Percentiles rank a stretch among this genome's conserved stretches.
phyloP scores from a whole-genome alignment of 306 rosid genomes.

The Prunus kanzakura region DNA sequence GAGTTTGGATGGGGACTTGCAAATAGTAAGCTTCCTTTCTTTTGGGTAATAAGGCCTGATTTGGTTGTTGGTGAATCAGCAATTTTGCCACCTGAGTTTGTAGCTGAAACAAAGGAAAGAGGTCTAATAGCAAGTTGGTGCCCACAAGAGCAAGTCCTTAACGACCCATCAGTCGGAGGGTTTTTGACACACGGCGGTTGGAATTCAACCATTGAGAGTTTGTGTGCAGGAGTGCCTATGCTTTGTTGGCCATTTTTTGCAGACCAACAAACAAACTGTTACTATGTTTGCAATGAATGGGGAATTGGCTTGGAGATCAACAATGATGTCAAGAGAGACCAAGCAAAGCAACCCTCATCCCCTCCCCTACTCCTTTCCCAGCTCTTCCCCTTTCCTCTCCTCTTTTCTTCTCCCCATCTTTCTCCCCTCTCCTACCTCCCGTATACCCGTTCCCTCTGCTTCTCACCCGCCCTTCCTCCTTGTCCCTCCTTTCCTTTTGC shows the following conservation, averaged over 20 bases:
- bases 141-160: constrained; percentile 21
- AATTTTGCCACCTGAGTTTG: constrained; percentile 5
- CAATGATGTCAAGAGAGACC: constrained; percentile 20
- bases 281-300: constrained; percentile 13
- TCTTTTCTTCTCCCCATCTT: no score
- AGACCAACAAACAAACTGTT: constrained; percentile 17
- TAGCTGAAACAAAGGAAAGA: neutral
- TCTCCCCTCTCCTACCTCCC: no score
- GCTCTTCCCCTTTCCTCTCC: no score
- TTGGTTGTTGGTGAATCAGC: neutral
- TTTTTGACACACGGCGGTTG: constrained; percentile 30
- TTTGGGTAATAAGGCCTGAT: constrained; percentile 23
- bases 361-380: no score
- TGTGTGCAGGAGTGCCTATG: constrained; percentile 25
- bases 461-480: no score
- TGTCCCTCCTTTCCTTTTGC: no score
- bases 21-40: constrained; percentile 5
- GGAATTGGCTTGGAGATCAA: constrained; percentile 22
- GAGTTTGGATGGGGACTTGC: constrained; percentile 26
- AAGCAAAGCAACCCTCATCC: neutral
- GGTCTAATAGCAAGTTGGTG: constrained; percentile 17
- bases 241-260: constrained; percentile 17
- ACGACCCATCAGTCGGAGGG: constrained; percentile 12
- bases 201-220: constrained; percentile 10
- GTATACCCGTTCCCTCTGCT: no score